These are phyloP conservation scores for Sporisorium scitamineum DNA, from an alignment of 1,284 basidiomycete species.

Conservation along the genomic window DNA sequence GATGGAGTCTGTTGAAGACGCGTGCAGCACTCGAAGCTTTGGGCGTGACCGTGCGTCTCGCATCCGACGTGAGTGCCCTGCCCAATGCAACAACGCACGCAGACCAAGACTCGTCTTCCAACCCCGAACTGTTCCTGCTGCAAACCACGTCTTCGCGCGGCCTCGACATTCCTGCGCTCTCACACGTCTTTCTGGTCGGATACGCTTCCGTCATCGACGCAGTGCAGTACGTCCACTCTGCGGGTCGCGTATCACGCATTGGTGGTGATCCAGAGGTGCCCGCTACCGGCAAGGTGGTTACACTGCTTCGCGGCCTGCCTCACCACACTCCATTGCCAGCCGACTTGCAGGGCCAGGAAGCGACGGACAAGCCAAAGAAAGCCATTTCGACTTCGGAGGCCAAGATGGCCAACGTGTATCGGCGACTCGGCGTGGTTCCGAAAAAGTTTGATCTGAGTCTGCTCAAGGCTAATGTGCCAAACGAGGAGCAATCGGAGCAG, in stretches of 20 bases:
- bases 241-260: conserved; percentile 64
- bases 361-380: background rate
- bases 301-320: conserved; percentile 55
- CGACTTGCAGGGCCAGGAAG: conserved; percentile 2
- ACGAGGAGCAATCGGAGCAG: background rate
- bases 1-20: conserved; percentile 58
- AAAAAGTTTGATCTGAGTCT: conserved; percentile 43
- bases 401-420: conserved; percentile 59
- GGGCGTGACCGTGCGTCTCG: conserved; percentile 56
- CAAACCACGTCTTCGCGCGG: conserved; percentile 62
- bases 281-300: conserved; percentile 55
- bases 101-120: background rate
- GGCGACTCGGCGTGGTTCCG: conserved; percentile 53
- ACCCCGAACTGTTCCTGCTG: conserved; percentile 55
- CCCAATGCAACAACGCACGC: background rate
- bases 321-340: conserved; percentile 32
- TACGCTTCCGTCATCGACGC: conserved; percentile 60
- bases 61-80: conserved; percentile 11
- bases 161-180: conserved; percentile 62
- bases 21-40: conserved; percentile 51
- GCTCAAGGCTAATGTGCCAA: conserved; percentile 9
- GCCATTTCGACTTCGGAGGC: conserved; percentile 49
- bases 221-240: conserved; percentile 64
- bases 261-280: conserved; percentile 28
- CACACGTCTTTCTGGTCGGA: conserved; percentile 65